A percentile compares a stretch with the other conserved stretches of the same genome.
Evolutionary conservation across 2,329 filamentous ascomycete genomes (phyloP).

Genomic region (Penicillium sp.): DNA sequence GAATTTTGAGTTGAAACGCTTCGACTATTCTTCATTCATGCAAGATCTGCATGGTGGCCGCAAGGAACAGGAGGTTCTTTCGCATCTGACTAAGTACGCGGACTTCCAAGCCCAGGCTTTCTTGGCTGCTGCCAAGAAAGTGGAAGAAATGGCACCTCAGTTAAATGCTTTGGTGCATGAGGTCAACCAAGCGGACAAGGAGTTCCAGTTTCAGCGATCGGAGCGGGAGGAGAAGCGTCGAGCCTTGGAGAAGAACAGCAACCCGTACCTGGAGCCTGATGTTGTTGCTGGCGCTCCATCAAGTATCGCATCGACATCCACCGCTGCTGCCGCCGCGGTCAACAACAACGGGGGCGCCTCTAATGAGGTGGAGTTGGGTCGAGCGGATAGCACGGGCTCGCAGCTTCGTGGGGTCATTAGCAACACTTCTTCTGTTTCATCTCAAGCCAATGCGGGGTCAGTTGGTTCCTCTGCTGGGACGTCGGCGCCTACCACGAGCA

Average conservation of each 20-base stretch:
- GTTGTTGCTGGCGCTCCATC: constrained; percentile 50
- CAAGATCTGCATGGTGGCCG: constrained; percentile 98
- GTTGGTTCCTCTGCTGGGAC: constrained; percentile 27
- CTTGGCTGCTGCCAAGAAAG: constrained; percentile 77
- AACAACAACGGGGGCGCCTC: constrained; percentile 54
- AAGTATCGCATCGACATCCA: constrained; percentile 33
- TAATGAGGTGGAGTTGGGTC: constrained; percentile 69
- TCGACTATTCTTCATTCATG: constrained; percentile 99
- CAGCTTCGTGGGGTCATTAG: constrained; percentile 59
- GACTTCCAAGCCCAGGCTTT: constrained; percentile 86
- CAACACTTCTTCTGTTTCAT: constrained; percentile 48
- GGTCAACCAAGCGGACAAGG: constrained; percentile 92
- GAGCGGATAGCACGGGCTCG: constrained; percentile 73
- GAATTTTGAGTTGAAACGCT: constrained; percentile 95
- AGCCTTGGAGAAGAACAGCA: constrained; percentile 83
- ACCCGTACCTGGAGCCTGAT: constrained; percentile 70
- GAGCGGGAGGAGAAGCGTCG: constrained; percentile 94
- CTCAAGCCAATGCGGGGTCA: constrained; percentile 40
- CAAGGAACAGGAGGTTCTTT: constrained; percentile 95
- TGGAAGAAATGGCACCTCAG: constrained; percentile 84
- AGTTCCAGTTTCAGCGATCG: constrained; percentile 92
- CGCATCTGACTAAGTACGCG: constrained; percentile 90
- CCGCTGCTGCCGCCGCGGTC: constrained; percentile 22
- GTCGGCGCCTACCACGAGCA: constrained; percentile 23
- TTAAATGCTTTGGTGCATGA: constrained; percentile 85